Base-by-base conservation (phyloP, 2,329 filamentous ascomycete species). In the Rhynchosporium graminicola region DNA sequence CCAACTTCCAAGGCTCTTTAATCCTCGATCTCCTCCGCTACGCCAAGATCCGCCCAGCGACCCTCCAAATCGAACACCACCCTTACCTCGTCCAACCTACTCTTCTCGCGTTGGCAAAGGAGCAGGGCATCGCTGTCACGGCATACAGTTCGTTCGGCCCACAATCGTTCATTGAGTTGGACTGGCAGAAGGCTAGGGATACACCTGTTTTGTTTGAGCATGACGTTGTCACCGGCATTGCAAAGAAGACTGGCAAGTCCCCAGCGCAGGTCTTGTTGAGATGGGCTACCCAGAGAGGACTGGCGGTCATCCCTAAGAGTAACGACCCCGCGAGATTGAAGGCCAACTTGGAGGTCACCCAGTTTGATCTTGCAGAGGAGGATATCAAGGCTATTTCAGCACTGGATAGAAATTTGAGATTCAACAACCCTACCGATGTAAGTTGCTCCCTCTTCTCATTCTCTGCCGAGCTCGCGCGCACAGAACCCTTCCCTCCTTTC, bases 1-100 rank as follows among this genome's bases (percentile, higher is more conserved):
- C 84, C 79, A 96, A 96, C 83, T 94, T 92, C 84, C 88, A 89
- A 77, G 85, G 84, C 52, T 84, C 89, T 77, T 80, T 91, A 67
- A 78, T 96, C 73, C 88, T 93, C 76, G 91, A 95, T 77, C 80
- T 93, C 69, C 83, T 94, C 74, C 86, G 89, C 71, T 91, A 92
- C 77, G 90, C 90, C 66, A 85, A 83, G 71, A 84, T 92, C 77
- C 82, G 82, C 50, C 90, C 91, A 8, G 88, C 90, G 45, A 87
- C 89, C 46, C 87, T 95, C 64, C 92, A 96, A 82, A 88, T 96
- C 76, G 91, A 96, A 82, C 90, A 94, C 80, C 92, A 96, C 82
- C 91, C 91, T 31, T 95, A 93, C 83, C 85, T 94, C 63, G 88
- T 90, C 65, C 91, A 96, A 82, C 77, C 80, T 63, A 82, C 86